These are phyloP conservation scores for Leishmania gerbilli DNA, from an alignment of 208 protist genomes.

Conservation along the genomic window DNA sequence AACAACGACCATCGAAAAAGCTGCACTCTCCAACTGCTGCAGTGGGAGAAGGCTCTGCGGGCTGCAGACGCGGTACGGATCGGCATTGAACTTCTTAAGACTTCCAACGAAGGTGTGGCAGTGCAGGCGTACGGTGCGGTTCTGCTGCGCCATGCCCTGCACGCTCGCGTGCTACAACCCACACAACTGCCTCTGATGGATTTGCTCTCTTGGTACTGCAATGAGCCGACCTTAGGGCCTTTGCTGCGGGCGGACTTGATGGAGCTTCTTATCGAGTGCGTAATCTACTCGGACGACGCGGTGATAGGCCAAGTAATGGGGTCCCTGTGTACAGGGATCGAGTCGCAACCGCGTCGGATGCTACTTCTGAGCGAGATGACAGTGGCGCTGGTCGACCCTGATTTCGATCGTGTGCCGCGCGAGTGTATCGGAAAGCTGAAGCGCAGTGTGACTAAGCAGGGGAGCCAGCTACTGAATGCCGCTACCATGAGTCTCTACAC, in stretches of 20 bases:
- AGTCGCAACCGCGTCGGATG: conserved; percentile 38
- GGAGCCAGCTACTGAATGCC: conserved; percentile 36
- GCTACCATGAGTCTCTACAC: conserved; percentile 55
- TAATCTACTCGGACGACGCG: conserved; percentile 42
- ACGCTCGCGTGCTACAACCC: conserved; percentile 26
- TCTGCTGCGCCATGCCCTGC: conserved; percentile 58
- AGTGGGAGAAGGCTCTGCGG: conserved; percentile 56
- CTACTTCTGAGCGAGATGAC: conserved; percentile 54
- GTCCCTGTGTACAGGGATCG: conserved; percentile 10
- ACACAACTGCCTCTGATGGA: conserved; percentile 57
- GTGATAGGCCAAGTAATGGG: conserved; percentile 18
- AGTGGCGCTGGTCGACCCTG: conserved; percentile 39
- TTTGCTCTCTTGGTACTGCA: conserved; percentile 72
- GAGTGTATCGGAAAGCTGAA: conserved; percentile 42
- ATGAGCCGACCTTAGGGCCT: conserved; percentile 47
- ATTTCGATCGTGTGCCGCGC: conserved; percentile 60
- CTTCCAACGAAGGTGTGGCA: conserved; percentile 39
- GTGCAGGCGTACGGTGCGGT: conserved; percentile 86
- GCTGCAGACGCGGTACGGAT: conserved; percentile 34
- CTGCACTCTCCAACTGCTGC: conserved; percentile 45
- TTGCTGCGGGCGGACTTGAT: conserved; percentile 55
- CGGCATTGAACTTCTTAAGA: conserved; percentile 62
- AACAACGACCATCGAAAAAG: conserved; percentile 47
- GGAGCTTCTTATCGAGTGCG: conserved; percentile 69
- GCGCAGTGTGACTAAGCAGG: conserved; percentile 23